These are phyloP conservation scores for Pilatotrama ljubarskyi DNA, from an alignment of 768 basidiomycete species.

Conservation along the genomic window DNA sequence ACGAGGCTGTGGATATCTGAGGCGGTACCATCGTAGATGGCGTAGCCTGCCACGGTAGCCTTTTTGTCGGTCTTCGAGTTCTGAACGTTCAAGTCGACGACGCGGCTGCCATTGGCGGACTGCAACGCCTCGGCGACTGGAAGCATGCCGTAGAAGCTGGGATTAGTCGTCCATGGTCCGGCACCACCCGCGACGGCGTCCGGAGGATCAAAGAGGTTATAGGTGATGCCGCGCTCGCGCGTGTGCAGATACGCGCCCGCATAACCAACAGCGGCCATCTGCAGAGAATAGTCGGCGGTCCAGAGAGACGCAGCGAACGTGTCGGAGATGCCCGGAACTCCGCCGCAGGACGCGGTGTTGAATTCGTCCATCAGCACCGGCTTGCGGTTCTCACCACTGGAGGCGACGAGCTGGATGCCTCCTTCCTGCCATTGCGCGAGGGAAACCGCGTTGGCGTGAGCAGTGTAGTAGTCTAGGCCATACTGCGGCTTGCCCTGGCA, in stretches of 20 bases:
- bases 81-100: constrained; percentile 47
- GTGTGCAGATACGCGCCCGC: constrained; percentile 53
- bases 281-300: constrained; percentile 54
- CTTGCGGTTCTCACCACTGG: constrained; percentile 33
- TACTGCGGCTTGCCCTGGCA: constrained; percentile 35
- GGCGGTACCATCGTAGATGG: constrained; percentile 54
- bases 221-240: constrained; percentile 51
- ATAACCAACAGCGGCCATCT: constrained; percentile 51
- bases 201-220: constrained; percentile 52
- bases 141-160: constrained; percentile 52
- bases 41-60: constrained; percentile 53
- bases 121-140: constrained; percentile 46
- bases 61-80: constrained; percentile 39
- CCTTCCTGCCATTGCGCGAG: constrained; percentile 45
- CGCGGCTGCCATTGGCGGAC: constrained; percentile 42
- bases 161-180: constrained; percentile 48
- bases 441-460: constrained; percentile 47
- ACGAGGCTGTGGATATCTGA: constrained; percentile 44
- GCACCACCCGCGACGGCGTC: constrained; percentile 28
- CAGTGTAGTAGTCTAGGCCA: constrained; percentile 44
- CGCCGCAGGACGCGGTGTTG: constrained; percentile 55
- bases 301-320: constrained; percentile 54
- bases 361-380: constrained; percentile 54
- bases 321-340: constrained; percentile 48
- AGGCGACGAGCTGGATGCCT: constrained; percentile 40